Evolutionary conservation across 768 basidiomycete genomes (phyloP).

Genomic region (Suillus luteus): DNA sequence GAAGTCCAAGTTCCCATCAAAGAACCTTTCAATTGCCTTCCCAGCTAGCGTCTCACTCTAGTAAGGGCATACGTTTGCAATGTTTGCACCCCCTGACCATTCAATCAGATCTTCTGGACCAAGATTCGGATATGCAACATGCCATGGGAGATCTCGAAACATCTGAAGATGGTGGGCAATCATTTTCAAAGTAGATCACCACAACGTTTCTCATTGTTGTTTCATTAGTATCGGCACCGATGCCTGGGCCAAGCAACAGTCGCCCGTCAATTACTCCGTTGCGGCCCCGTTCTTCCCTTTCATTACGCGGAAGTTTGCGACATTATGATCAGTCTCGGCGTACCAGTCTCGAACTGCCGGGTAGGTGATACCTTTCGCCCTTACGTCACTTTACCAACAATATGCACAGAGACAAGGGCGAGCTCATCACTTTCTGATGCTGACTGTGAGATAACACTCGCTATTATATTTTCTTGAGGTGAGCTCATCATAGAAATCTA

Average conservation of each 20-base stretch:
- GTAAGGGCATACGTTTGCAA: constrained; percentile 38
- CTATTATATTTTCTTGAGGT: neutral
- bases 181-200: neutral
- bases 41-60: constrained; percentile 52
- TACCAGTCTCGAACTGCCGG: constrained; percentile 17
- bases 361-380: constrained; percentile 18
- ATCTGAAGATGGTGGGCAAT: constrained; percentile 44
- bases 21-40: constrained; percentile 56
- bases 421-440: constrained; percentile 29
- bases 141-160: constrained; percentile 58
- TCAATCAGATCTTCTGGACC: constrained; percentile 61
- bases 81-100: constrained; percentile 7
- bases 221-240: constrained; percentile 18
- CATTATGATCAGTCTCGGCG: constrained; percentile 15
- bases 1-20: constrained; percentile 57
- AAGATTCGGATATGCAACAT: constrained; percentile 73
- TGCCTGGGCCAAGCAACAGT: constrained; percentile 11
- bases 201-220: neutral
- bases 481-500: constrained; percentile 17
- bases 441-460: constrained; percentile 28
- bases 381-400: constrained; percentile 9
- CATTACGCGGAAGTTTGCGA: constrained; percentile 14
- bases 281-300: constrained; percentile 19
- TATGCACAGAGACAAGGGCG: constrained; percentile 30
- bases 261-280: constrained; percentile 14